phyloP scores from a whole-genome alignment of 2,329 filamentous ascomycete genomes.

The Monosporascus sp. region DNA sequence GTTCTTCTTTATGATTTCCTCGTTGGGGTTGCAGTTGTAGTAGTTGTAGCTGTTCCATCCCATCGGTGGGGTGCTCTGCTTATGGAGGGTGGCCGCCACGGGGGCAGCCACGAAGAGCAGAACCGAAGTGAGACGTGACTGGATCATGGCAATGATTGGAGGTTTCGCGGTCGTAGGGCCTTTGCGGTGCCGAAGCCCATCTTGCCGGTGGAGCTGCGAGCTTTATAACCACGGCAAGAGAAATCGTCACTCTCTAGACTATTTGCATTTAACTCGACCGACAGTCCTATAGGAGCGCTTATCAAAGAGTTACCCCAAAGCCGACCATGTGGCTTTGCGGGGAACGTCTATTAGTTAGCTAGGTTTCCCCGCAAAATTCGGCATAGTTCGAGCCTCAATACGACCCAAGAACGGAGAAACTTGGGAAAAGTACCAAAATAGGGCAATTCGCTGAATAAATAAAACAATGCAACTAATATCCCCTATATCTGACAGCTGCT shows the following conservation, averaged over 20 bases:
- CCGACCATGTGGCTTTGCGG: background rate
- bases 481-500: too few species aligned
- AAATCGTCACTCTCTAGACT: background rate
- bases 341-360: background rate
- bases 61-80: slow-evolving; percentile 33
- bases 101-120: slow-evolving; percentile 6
- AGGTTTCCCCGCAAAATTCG: background rate
- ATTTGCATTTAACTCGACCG: background rate
- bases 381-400: background rate
- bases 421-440: background rate
- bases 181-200: background rate
- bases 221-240: background rate
- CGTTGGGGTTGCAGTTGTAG: slow-evolving; percentile 43
- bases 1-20: slow-evolving; percentile 43
- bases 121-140: background rate
- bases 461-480: too few species aligned
- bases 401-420: background rate
- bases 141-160: slow-evolving; percentile 1
- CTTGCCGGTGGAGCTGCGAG: background rate
- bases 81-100: slow-evolving; percentile 14
- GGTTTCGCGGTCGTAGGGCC: background rate
- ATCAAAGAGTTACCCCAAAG: background rate
- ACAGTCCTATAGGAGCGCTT: background rate
- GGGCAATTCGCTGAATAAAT: too few species aligned
- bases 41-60: slow-evolving; percentile 58